Base-by-base conservation (phyloP, 371 early-diverging fungal genomes). In the Blakeslea trispora region DNA sequence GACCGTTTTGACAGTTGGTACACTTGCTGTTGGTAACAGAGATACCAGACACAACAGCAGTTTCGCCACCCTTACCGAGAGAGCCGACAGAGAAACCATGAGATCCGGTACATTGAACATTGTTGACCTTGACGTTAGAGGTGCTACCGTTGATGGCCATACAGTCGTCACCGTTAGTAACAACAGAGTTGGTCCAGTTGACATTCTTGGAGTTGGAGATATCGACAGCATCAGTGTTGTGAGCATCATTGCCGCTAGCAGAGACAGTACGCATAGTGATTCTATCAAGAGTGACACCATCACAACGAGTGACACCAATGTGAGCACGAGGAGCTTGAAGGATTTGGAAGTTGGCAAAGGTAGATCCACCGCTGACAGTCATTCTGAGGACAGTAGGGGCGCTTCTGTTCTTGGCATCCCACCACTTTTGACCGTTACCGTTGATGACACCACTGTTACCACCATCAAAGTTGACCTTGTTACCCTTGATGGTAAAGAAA, bases 61-160 rank as follows among this genome's bases (percentile, higher is more conserved):
- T 60, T 13, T 41, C 41, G n/a, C 68, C 61, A 13, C 61, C 64
- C 53, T 69, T 66, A 51, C 70, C 70, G 11, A 72, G 63, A n/a
- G 64, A 66, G 8, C 70, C 70, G 32, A 72, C 70, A 23, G 67
- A 64, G 58, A 72, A 72, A 45, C 70, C 73, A 34, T 72, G 73
- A 40, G 67, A 61, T 17, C 57, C 57, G 34, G 42, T 59, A 48
- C 73, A 72, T 40, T 52, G 54, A 18, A 66, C 47, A 22, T 59
- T 51, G 8, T 59, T 42, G 0, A 69, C 31, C 4, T 69, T 72
- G 22, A 69, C 50, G 28, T 72, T 69, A 3, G 53, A 55, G 6
- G 35, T 54, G 47, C 63, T 62, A 15, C 61, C 59, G 32, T 72
- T 69, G 21, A 72, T 62, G 21, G 73, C 73, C 11, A 53, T 47